These are phyloP conservation scores for Podaxis mareebaensis DNA, from an alignment of 768 basidiomycete species.

Conservation along the genomic window DNA sequence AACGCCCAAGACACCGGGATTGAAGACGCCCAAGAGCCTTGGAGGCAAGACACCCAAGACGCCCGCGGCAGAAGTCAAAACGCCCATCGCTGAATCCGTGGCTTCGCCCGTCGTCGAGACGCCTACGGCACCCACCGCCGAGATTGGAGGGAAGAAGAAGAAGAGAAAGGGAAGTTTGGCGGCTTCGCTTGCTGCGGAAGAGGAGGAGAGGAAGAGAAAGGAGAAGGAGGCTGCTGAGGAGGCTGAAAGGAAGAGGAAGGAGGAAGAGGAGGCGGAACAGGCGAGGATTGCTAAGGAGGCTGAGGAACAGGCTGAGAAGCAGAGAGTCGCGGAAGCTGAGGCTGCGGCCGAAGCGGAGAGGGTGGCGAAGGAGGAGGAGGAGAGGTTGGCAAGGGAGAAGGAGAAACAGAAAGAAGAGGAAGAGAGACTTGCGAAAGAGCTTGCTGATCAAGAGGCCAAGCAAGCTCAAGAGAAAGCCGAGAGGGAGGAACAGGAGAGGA, in stretches of 20 bases:
- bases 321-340: constrained; percentile 7
- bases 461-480: background rate
- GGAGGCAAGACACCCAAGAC: constrained; percentile 10
- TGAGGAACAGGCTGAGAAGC: constrained; percentile 13
- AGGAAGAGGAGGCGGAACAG: constrained; percentile 15
- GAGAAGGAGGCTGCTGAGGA: constrained; percentile 13
- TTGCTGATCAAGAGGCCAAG: background rate
- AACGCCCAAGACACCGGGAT: constrained; percentile 10
- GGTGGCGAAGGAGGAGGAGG: constrained; percentile 12
- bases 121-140: constrained; percentile 2
- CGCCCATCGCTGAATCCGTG: background rate
- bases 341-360: constrained; percentile 11
- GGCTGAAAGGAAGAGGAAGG: constrained; percentile 15
- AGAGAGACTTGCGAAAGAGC: constrained; percentile 5
- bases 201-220: constrained; percentile 18
- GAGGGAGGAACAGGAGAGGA: background rate
- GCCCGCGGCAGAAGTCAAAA: background rate
- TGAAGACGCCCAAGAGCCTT: constrained; percentile 11
- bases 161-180: constrained; percentile 25
- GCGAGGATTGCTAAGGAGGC: constrained; percentile 18
- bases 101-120: constrained; percentile 19
- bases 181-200: constrained; percentile 18
- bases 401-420: constrained; percentile 12
- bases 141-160: constrained; percentile 26
- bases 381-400: constrained; percentile 9